These are phyloP conservation scores for Filobasidium wieringae DNA, from an alignment of 768 basidiomycete genomes.

Conservation along the genomic window DNA sequence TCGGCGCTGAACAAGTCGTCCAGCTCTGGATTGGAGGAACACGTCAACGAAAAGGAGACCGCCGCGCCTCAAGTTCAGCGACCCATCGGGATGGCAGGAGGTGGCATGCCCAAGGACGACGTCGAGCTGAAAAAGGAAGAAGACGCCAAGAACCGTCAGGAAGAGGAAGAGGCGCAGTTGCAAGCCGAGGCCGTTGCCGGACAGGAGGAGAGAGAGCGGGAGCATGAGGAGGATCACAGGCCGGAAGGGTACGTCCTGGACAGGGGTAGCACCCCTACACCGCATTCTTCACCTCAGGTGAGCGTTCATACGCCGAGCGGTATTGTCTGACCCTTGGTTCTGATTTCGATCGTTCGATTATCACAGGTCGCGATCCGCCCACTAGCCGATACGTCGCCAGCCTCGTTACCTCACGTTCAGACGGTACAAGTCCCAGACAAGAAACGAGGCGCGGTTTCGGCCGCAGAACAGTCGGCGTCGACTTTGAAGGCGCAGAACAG, in stretches of 20 bases:
- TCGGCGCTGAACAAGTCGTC: background rate
- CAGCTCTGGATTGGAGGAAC: background rate
- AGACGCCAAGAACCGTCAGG: too few species aligned
- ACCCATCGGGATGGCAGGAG: background rate
- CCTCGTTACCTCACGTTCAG: constrained; percentile 33
- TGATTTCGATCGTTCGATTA: background rate
- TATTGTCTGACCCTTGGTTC: background rate
- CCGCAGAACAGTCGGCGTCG: background rate
- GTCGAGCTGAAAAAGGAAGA: background rate
- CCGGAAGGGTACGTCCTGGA: constrained; percentile 8
- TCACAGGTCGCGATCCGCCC: constrained; percentile 24
- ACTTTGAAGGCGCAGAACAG: background rate
- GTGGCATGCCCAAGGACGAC: background rate
- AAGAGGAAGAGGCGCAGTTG: too few species aligned
- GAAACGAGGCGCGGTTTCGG: background rate
- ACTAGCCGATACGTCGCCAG: constrained; percentile 35
- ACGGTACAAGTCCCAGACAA: background rate
- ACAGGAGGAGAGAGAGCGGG: too few species aligned
- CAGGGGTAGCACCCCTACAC: constrained; percentile 28
- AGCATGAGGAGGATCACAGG: constrained; percentile 1
- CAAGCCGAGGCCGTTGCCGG: too few species aligned
- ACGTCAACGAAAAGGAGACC: background rate
- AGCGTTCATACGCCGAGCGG: constrained; percentile 9
- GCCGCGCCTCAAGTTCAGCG: background rate
- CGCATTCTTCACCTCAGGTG: constrained; percentile 38